A percentile compares a stretch with the other conserved stretches of the same genome.
These are phyloP conservation scores for Cyberlindnera misumaiensis DNA, from an alignment of 805 yeast species.

Conservation along the genomic window DNA sequence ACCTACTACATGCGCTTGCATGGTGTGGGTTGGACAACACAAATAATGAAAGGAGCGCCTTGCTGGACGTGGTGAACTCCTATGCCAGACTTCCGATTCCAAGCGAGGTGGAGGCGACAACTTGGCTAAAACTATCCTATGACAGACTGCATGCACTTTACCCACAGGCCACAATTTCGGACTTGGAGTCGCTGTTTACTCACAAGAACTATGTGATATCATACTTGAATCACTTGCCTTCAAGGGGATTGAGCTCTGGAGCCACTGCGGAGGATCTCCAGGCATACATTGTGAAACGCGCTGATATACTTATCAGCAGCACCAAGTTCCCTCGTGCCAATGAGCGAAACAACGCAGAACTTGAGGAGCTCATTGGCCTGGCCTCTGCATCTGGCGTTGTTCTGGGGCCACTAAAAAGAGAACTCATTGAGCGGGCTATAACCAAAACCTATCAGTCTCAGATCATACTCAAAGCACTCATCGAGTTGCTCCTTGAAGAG, in stretches of 20 bases:
- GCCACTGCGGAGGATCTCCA: slow-evolving; percentile 4
- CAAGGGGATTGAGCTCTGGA: background rate
- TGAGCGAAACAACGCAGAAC: slow-evolving; percentile 23
- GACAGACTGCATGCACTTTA: slow-evolving; percentile 1
- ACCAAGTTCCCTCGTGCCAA: slow-evolving; percentile 40
- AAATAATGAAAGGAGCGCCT: slow-evolving; percentile 1
- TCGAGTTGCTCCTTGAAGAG: slow-evolving; percentile 24
- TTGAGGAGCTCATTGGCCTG: slow-evolving; percentile 29
- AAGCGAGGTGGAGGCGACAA: slow-evolving; percentile 16
- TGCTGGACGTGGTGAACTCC: slow-evolving; percentile 12
- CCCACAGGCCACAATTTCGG: background rate
- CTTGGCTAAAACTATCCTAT: slow-evolving; percentile 16
- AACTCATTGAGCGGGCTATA: slow-evolving; percentile 27
- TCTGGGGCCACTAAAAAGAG: slow-evolving; percentile 11
- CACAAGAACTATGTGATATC: slow-evolving; percentile 14
- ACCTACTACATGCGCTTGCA: slow-evolving; percentile 7
- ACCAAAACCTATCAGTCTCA: slow-evolving; percentile 41
- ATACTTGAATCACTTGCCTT: slow-evolving; percentile 5
- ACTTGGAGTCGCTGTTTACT: slow-evolving; percentile 6
- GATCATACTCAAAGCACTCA: slow-evolving; percentile 28
- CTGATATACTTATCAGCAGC: slow-evolving; percentile 14
- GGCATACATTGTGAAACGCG: slow-evolving; percentile 9
- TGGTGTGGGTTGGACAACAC: slow-evolving; percentile 1
- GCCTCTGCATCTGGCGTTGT: slow-evolving; percentile 15
- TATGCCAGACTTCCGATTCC: slow-evolving; percentile 9